phyloP scores from a whole-genome alignment of 2,329 filamentous ascomycete genomes.

The Didymella arachidicola region DNA sequence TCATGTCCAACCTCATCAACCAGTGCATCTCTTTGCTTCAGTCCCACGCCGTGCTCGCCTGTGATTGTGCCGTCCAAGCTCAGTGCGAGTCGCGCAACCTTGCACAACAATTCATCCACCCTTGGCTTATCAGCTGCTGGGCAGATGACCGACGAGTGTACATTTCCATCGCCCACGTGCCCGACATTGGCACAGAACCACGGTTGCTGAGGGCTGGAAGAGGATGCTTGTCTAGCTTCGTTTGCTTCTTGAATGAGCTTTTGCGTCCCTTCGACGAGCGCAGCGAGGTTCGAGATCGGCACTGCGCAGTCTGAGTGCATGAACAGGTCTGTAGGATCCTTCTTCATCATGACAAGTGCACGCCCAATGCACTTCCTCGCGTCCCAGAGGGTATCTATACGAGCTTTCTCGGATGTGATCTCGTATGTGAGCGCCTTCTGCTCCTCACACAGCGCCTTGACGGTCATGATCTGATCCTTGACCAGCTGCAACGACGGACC shows the following conservation, averaged over 20 bases:
- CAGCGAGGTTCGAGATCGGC: conserved; percentile 72
- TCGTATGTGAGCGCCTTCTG: conserved; percentile 69
- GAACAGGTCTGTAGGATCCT: conserved; percentile 64
- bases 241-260: conserved; percentile 61
- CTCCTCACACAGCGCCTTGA: conserved; percentile 64
- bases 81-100: conserved; percentile 78
- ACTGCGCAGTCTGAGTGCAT: conserved; percentile 83
- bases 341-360: conserved; percentile 71
- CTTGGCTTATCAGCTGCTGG: conserved; percentile 31
- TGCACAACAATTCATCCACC: conserved; percentile 49
- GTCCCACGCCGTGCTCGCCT: conserved; percentile 82
- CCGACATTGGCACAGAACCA: conserved; percentile 64
- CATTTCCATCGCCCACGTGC: conserved; percentile 71
- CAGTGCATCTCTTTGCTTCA: conserved; percentile 83
- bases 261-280: conserved; percentile 78
- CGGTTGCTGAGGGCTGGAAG: conserved; percentile 1
- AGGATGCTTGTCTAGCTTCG: not conserved
- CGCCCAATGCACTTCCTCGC: conserved; percentile 76
- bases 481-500: conserved; percentile 68
- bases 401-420: conserved; percentile 66
- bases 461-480: conserved; percentile 75
- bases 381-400: conserved; percentile 73
- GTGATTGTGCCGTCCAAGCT: conserved; percentile 85
- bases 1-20: conserved; percentile 75
- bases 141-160: conserved; percentile 47